Conservation (phyloP, 2,329 filamentous ascomycete genomes). For the Botryotinia calthae region DNA sequence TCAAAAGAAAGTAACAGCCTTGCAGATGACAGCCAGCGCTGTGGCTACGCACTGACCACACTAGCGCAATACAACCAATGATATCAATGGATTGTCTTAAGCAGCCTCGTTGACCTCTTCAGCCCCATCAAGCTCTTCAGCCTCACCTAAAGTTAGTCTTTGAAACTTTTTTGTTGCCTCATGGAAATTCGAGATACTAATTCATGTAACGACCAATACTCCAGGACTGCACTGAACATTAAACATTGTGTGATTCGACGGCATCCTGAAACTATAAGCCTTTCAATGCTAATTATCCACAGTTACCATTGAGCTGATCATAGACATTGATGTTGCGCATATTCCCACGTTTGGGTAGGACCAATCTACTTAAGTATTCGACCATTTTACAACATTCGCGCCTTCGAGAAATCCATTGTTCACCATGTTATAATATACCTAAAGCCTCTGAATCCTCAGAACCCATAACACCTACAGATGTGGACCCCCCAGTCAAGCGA, state of each 20-base stretch:
- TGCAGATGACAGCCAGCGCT: background rate
- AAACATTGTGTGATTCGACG: background rate
- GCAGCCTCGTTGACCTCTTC: background rate
- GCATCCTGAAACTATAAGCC: background rate
- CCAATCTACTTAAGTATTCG: slow-evolving; percentile 17
- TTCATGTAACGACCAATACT: background rate
- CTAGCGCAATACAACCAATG: background rate
- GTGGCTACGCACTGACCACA: background rate
- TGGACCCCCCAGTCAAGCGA: background rate
- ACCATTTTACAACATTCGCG: background rate
- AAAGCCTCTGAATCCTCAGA: background rate
- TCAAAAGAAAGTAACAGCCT: background rate
- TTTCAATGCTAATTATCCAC: background rate
- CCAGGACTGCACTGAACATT: too few species aligned
- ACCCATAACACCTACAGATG: background rate
- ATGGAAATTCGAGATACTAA: background rate
- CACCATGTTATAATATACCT: background rate
- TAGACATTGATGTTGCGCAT: slow-evolving; percentile 32
- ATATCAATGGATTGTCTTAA: background rate
- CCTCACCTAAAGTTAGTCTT: background rate
- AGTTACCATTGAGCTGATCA: background rate
- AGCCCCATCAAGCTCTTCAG: background rate
- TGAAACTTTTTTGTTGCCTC: background rate
- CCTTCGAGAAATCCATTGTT: background rate
- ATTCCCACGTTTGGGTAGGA: slow-evolving; percentile 19